A percentile compares a stretch with the other conserved stretches of the same genome.
Conservation (phyloP, 2,329 filamentous ascomycete genomes). For the Arthroderma sp. region DNA sequence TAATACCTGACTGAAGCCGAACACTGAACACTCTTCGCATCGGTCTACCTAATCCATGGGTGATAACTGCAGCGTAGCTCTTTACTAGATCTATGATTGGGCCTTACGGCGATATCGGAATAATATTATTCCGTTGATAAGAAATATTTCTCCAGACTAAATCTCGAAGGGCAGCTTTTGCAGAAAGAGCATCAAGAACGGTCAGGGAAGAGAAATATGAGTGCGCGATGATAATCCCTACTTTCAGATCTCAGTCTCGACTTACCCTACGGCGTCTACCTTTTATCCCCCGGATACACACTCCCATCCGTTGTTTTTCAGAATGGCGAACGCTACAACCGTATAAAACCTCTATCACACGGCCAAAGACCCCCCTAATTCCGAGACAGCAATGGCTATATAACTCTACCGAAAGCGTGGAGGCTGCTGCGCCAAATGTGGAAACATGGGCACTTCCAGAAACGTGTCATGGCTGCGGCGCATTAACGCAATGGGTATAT, state of each 20-base stretch:
- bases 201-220: not conserved
- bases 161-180: not conserved
- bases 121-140: not conserved
- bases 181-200: not conserved
- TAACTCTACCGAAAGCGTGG: not conserved
- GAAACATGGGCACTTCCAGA: constrained; percentile 30
- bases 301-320: not conserved
- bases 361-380: not conserved
- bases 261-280: not conserved
- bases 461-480: constrained; percentile 53
- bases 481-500: constrained; percentile 45
- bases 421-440: not conserved
- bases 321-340: not conserved
- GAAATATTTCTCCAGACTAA: not conserved
- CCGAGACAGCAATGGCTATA: not conserved
- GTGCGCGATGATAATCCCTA: constrained; percentile 2
- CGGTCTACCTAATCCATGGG: too few species aligned
- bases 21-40: not conserved
- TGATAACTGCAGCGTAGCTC: too few species aligned
- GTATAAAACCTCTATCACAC: not conserved
- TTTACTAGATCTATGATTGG: not conserved
- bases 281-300: not conserved
- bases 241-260: not conserved
- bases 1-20: not conserved
- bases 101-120: not conserved